phyloP scores from a whole-genome alignment of 177 flowering plant genomes.

The Telopea speciosissima region DNA sequence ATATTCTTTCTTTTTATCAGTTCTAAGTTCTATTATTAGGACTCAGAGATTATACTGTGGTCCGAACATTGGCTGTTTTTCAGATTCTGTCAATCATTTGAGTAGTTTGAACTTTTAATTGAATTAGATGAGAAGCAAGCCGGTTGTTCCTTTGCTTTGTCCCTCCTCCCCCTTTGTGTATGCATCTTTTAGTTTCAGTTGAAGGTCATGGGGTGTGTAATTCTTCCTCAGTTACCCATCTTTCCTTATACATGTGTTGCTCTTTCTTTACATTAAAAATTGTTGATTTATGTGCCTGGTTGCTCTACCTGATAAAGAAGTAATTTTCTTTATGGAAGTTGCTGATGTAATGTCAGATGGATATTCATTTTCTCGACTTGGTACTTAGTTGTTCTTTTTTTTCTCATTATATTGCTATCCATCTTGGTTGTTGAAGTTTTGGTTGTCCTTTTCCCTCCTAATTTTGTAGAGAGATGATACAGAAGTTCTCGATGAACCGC shows the following conservation, averaged over 20 bases:
- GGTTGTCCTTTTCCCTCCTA: constrained; percentile 1
- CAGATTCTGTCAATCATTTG: too few relatives aligned
- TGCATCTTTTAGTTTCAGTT: too few relatives aligned
- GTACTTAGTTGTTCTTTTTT: not conserved
- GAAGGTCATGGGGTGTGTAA: not conserved
- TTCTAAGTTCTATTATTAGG: too few relatives aligned
- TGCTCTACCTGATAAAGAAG: not conserved
- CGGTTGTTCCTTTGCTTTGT: too few relatives aligned
- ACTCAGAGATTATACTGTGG: too few relatives aligned
- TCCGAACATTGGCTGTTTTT: too few relatives aligned
- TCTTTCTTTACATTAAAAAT: not conserved
- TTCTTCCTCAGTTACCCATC: not conserved
- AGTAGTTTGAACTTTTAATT: too few relatives aligned
- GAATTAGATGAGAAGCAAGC: too few relatives aligned
- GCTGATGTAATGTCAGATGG: not conserved
- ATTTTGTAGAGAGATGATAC: constrained; percentile 75
- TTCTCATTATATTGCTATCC: too few relatives aligned
- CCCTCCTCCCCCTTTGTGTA: too few relatives aligned
- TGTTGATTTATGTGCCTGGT: not conserved
- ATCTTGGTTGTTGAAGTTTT: not conserved
- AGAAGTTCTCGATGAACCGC: constrained; percentile 98
- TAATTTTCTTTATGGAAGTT: not conserved
- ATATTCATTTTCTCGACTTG: too few relatives aligned
- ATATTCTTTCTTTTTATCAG: too few relatives aligned
- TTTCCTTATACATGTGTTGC: not conserved